Evolutionary conservation across 106 monocot species (phyloP).

Genomic region (Dactylorhiza incarnata): DNA sequence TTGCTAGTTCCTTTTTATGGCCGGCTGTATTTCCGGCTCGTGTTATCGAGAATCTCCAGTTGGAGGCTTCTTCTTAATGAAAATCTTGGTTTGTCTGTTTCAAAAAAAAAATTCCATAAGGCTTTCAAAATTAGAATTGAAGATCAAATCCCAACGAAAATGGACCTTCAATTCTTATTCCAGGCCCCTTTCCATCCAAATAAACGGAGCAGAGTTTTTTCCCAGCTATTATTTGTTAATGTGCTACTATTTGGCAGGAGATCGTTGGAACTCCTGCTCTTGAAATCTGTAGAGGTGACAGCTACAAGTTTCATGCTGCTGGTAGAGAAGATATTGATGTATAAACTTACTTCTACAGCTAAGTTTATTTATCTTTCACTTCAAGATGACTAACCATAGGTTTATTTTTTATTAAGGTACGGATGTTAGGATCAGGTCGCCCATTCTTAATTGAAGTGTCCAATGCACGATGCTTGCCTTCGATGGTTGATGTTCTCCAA

Average conservation of each 20-base stretch:
- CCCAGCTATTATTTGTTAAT: background rate
- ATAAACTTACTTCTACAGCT: conserved; percentile 7
- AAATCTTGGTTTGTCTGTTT: too few relatives aligned
- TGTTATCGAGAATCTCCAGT: too few relatives aligned
- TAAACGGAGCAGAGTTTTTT: too few relatives aligned
- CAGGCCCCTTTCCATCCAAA: too few relatives aligned
- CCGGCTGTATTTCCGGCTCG: too few relatives aligned
- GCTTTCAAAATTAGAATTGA: too few relatives aligned
- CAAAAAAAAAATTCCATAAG: too few relatives aligned
- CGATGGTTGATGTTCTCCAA: conserved; percentile 38
- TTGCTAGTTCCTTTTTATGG: too few relatives aligned
- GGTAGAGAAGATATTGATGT: conserved; percentile 99
- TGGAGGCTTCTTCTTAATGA: too few relatives aligned
- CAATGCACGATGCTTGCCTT: conserved; percentile 58
- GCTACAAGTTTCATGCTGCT: conserved; percentile 96
- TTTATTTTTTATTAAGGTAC: conserved; percentile 41
- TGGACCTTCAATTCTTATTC: too few relatives aligned
- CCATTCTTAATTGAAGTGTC: conserved; percentile 89
- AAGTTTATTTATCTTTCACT: conserved; percentile 1
- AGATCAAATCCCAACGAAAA: too few relatives aligned
- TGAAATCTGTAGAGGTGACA: conserved; percentile 65
- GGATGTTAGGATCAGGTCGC: conserved; percentile 97
- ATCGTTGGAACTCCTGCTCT: conserved; percentile 61
- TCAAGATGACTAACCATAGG: conserved; percentile 8
- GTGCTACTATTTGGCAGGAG: conserved; percentile 40